Evolutionary conservation across 169 alveolate species (phyloP).

Genomic region (Cardiosporidium cionae): DNA sequence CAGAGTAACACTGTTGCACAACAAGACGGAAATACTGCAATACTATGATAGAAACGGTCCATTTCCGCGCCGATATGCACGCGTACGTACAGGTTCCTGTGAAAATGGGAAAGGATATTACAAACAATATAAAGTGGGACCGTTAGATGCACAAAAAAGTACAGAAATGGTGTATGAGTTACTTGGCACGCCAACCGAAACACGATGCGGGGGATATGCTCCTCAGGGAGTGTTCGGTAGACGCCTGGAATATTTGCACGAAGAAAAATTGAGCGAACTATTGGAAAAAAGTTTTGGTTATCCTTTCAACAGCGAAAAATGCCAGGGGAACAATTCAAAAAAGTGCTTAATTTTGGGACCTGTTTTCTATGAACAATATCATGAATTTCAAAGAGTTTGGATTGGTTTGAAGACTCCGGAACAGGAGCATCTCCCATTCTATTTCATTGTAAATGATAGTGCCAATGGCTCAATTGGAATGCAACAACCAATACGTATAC

Average conservation of each 20-base stretch:
- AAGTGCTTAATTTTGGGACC: constrained; percentile 23
- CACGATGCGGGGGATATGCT: constrained; percentile 51
- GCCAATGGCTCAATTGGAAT: too few relatives aligned
- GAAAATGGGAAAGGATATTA: constrained; percentile 37
- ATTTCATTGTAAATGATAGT: too few relatives aligned
- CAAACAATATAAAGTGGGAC: constrained; percentile 50
- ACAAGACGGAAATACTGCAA: constrained; percentile 36
- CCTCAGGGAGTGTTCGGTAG: constrained; percentile 54
- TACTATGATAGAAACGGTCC: constrained; percentile 36
- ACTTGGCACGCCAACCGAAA: constrained; percentile 34
- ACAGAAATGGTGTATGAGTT: constrained; percentile 32
- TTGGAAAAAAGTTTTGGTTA: constrained; percentile 14
- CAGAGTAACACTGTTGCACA: constrained; percentile 39
- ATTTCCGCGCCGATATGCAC: constrained; percentile 44
- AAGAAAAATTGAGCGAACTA: constrained; percentile 9
- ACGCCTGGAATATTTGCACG: constrained; percentile 29
- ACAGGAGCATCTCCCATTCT: not conserved
- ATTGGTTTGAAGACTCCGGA: constrained; percentile 29
- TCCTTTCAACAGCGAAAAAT: not conserved
- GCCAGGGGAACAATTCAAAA: constrained; percentile 4
- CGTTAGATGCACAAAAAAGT: constrained; percentile 20
- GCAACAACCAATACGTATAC: too few relatives aligned
- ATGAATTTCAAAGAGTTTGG: constrained; percentile 35
- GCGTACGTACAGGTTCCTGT: constrained; percentile 52
- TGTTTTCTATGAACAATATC: constrained; percentile 16